Percentiles rank a stretch among this genome's conserved stretches.
Conservation (phyloP, 2,329 filamentous ascomycete genomes). For the Aspergillus fumigatus region DNA sequence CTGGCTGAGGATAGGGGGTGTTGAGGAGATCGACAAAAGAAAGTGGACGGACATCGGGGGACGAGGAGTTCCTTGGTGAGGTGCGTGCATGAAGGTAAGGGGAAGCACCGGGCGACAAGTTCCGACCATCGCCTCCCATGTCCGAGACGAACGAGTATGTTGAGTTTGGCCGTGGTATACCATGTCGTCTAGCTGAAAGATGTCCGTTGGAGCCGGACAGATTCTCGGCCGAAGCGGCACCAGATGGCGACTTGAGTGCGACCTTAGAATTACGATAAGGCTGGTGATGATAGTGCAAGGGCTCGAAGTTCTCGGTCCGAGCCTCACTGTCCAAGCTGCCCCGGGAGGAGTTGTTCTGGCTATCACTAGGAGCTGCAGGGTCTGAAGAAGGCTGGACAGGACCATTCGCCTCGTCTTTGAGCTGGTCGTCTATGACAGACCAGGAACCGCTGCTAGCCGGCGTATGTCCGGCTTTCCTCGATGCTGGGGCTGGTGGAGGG, state of each 20-base stretch:
- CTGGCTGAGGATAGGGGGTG: constrained; percentile 75
- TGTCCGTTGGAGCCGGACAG: constrained; percentile 55
- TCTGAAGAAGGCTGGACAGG: constrained; percentile 22
- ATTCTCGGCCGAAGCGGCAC: constrained; percentile 42
- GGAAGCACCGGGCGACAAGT: constrained; percentile 50
- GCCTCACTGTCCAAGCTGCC: constrained; percentile 34
- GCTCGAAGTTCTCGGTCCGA: constrained; percentile 38
- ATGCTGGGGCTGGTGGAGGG: constrained; percentile 12
- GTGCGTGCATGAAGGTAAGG: constrained; percentile 45
- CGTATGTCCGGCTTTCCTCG: constrained; percentile 22
- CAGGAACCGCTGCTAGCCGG: constrained; percentile 34
- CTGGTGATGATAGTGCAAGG: constrained; percentile 50
- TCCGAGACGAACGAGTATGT: constrained; percentile 73
- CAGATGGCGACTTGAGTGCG: constrained; percentile 23
- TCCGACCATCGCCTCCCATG: constrained; percentile 57
- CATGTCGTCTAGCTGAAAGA: constrained; percentile 50
- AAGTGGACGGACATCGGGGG: constrained; percentile 54
- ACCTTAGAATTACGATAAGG: constrained; percentile 36
- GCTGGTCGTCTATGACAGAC: constrained; percentile 27
- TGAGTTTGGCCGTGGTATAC: constrained; percentile 65
- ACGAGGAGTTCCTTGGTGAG: constrained; percentile 48
- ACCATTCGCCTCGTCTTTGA: constrained; percentile 19
- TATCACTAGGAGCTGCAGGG: constrained; percentile 17
- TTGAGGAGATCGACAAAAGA: constrained; percentile 62
- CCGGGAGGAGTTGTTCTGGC: constrained; percentile 30